phyloP scores from a whole-genome alignment of 225 moss, liverwort and hornwort species.

The Thuidium tamariscinum region DNA sequence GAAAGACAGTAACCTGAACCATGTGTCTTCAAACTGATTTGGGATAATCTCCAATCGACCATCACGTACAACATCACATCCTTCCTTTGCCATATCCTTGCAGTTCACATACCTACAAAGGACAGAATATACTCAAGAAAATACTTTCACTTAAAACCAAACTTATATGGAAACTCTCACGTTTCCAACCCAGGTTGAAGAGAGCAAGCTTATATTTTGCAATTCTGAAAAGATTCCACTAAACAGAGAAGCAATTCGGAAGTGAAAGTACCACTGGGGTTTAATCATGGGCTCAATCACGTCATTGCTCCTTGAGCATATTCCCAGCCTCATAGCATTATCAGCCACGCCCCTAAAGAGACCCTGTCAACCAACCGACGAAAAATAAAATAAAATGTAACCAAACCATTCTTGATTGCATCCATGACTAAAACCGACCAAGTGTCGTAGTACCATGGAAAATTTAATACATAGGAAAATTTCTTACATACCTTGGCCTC shows the following conservation, averaged over 20 bases:
- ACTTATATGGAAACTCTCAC: neutral
- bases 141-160: neutral
- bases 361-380: conserved; percentile 36
- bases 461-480: neutral
- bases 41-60: conserved; percentile 67
- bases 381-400: neutral
- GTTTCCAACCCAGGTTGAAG: neutral
- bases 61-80: conserved; percentile 57
- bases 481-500: conserved; percentile 42
- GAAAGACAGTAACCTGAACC: conserved; percentile 58
- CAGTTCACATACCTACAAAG: conserved; percentile 54
- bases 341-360: conserved; percentile 71
- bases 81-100: conserved; percentile 72
- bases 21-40: conserved; percentile 81
- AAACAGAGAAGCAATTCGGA: neutral
- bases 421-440: neutral
- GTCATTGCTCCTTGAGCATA: conserved; percentile 87
- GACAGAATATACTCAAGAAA: neutral
- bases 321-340: conserved; percentile 72
- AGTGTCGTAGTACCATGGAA: no score
- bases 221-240: neutral
- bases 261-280: conserved; percentile 70
- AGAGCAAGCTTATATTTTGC: neutral
- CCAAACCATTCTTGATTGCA: neutral
- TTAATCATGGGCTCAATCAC: conserved; percentile 92